Evolutionary conservation across 2,329 filamentous ascomycete species (phyloP).

Genomic region (Didymella segeticola): DNA sequence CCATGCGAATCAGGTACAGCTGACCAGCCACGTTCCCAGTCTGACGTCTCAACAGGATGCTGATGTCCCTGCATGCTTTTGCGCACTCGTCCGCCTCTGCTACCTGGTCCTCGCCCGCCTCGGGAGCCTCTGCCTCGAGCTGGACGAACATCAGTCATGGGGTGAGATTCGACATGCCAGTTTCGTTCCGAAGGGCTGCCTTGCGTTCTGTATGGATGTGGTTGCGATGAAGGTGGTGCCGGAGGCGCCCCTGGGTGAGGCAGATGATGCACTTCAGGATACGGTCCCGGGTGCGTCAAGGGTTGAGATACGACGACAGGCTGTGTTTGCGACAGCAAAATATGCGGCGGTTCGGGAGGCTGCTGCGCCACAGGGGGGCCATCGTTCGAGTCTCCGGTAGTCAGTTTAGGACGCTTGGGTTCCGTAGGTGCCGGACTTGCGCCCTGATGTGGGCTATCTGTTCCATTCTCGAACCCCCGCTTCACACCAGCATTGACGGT

Average conservation of each 20-base stretch:
- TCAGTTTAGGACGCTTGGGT: conserved; percentile 55
- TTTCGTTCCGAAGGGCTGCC: conserved; percentile 39
- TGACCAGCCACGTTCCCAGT: conserved; percentile 52
- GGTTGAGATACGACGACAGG: conserved; percentile 32
- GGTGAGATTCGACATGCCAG: conserved; percentile 44
- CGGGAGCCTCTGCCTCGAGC: conserved; percentile 47
- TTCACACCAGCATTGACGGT: conserved; percentile 54
- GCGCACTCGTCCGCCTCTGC: conserved; percentile 47
- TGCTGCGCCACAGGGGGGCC: conserved; percentile 13
- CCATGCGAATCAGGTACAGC: conserved; percentile 42
- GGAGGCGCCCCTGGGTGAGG: conserved; percentile 37
- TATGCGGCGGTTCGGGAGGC: conserved; percentile 20
- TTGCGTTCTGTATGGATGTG: conserved; percentile 38
- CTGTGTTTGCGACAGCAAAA: conserved; percentile 39
- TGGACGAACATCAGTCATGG: conserved; percentile 37
- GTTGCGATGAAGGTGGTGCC: conserved; percentile 26
- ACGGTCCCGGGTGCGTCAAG: conserved; percentile 29
- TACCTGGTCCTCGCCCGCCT: conserved; percentile 47
- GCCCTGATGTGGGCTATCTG: conserved; percentile 36
- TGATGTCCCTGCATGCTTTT: conserved; percentile 45
- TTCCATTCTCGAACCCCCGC: conserved; percentile 46
- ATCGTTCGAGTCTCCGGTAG: conserved; percentile 25
- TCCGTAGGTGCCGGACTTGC: conserved; percentile 43
- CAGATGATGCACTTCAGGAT: conserved; percentile 24
- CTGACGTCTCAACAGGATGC: conserved; percentile 44